A percentile compares a stretch with the other conserved stretches of the same genome.
phyloP scores from a whole-genome alignment of 495 filamentous ascomycete species.

The Oidiodendron maius region DNA sequence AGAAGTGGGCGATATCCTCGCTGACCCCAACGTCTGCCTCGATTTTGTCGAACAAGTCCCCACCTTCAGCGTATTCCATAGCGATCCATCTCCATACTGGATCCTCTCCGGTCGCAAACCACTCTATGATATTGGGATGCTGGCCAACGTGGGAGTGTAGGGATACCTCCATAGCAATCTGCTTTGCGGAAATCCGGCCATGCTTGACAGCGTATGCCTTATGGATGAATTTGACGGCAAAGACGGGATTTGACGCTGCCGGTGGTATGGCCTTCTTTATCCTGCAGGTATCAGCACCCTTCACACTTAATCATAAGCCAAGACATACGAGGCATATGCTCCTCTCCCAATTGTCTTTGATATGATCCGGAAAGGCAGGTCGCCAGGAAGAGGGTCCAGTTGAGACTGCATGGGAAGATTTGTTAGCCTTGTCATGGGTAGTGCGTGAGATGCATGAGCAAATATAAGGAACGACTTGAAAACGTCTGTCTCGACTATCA shows the following conservation, averaged over 20 bases:
- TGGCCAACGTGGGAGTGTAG: slow-evolving; percentile 82
- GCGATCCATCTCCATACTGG: slow-evolving; percentile 93
- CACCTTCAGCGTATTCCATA: slow-evolving; percentile 94
- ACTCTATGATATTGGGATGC: slow-evolving; percentile 90
- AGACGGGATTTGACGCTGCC: slow-evolving; percentile 63
- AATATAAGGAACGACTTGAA: not conserved
- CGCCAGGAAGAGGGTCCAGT: slow-evolving; percentile 73
- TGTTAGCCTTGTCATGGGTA: slow-evolving; percentile 24
- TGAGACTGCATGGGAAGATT: slow-evolving; percentile 59
- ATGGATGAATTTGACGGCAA: slow-evolving; percentile 98
- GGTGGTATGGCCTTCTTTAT: slow-evolving; percentile 89
- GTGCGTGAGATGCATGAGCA: not conserved
- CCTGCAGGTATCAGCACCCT: slow-evolving; percentile 40
- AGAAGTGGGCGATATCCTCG: slow-evolving; percentile 87
- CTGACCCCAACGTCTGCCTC: slow-evolving; percentile 90
- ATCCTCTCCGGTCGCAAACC: slow-evolving; percentile 84
- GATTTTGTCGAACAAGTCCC: slow-evolving; percentile 98
- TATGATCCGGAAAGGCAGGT: slow-evolving; percentile 90
- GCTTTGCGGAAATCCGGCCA: slow-evolving; percentile 82
- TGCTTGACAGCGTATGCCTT: slow-evolving; percentile 86
- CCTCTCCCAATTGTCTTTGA: slow-evolving; percentile 94
- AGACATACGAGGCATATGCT: slow-evolving; percentile 88
- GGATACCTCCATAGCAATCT: slow-evolving; percentile 82
- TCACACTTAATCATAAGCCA: not conserved
- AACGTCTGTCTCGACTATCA: not conserved